Percentiles rank a stretch among this genome's conserved stretches.
These are phyloP conservation scores for Cymbopogon flexuosus DNA, from an alignment of 202 grass and related monocot species.

Conservation along the genomic window DNA sequence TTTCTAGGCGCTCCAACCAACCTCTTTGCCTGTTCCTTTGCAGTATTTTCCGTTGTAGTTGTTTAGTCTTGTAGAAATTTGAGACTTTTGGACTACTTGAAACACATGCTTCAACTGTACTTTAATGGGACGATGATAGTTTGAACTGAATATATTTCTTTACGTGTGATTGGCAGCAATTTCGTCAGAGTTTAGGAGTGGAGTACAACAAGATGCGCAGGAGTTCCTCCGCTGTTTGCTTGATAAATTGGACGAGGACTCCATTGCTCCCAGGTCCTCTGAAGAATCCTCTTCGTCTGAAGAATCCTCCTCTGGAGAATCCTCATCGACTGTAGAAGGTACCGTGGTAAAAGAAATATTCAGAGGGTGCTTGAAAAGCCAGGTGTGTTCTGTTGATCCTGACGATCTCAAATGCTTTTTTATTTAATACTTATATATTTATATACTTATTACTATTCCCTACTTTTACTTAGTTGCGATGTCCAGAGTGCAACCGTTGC, in stretches of 20 bases:
- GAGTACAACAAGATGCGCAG: slow-evolving; percentile 43
- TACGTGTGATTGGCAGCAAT: slow-evolving; percentile 30
- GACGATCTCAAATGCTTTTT: background rate
- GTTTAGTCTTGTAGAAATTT: background rate
- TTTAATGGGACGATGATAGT: background rate
- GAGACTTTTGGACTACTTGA: background rate
- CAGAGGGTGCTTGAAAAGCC: slow-evolving; percentile 38
- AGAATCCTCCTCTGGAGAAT: slow-evolving; percentile 14
- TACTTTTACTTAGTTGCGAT: slow-evolving; percentile 36
- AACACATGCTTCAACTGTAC: background rate
- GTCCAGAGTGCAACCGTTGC: slow-evolving; percentile 34
- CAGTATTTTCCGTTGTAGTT: background rate
- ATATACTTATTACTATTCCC: background rate
- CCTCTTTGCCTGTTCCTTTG: background rate
- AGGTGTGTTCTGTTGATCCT: slow-evolving; percentile 6
- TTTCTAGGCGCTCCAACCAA: background rate
- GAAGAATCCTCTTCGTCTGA: slow-evolving; percentile 7
- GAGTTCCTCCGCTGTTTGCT: slow-evolving; percentile 45
- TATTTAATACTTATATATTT: background rate
- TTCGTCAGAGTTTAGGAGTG: slow-evolving; percentile 18
- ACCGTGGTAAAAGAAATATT: slow-evolving; percentile 36
- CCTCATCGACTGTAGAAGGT: slow-evolving; percentile 12
- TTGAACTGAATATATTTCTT: slow-evolving; percentile 11
- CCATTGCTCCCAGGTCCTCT: background rate
- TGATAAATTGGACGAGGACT: slow-evolving; percentile 34